Evolutionary conservation across 176 grass and related monocot genomes (phyloP), one percentile per base, ranked within the genome.

Genomic region (Raddia guianensis): DNA sequence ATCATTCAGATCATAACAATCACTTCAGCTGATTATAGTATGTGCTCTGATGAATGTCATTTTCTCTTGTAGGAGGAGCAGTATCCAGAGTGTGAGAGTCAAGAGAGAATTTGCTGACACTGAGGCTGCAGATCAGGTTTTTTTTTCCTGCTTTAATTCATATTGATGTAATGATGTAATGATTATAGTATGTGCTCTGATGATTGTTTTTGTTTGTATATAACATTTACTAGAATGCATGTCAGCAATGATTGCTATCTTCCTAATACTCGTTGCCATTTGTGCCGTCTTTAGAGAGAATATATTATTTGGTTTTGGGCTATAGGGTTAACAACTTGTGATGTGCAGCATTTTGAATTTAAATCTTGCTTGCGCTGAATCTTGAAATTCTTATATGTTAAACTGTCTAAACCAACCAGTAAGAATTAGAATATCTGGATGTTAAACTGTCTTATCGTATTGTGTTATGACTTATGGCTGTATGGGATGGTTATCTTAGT

Each of bases 101-200:
- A 91, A 95, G 85, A 91, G 83, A 80, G 97, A 99, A 66, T 86
- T 86, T 86, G 52, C 69, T 79, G 97, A 95, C 47, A 73, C 71
- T 35, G 76, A 91, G 21, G 56, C 64, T 42, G 19, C 42, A 72
- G 77, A 93, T 84, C 82, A 82, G 97, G 93, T 93, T 52, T 9
- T 66, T 72, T 35, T 19, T 37, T 73, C 63, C 43, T 78, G n/a
- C 80, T 84, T 59, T 59, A 71, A 61, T 50, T 66, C n/a, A 12
- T 74, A 76, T 45, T 72, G 44, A 63, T 79, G 53, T 82, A 58
- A 43, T 64, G 27, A 48, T 64, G 27, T 27, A 27, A 27, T 27
- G 27, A 27, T 27, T 27, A 27, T 27, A 27, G 27, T 27, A 27
- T 66, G 45, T 66, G 73, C 49, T 57, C 27, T 27, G n/a, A 48